Percentiles rank a stretch among this genome's conserved stretches.
These are phyloP conservation scores for Suillus spraguei DNA, from an alignment of 768 basidiomycete genomes.

Conservation along the genomic window DNA sequence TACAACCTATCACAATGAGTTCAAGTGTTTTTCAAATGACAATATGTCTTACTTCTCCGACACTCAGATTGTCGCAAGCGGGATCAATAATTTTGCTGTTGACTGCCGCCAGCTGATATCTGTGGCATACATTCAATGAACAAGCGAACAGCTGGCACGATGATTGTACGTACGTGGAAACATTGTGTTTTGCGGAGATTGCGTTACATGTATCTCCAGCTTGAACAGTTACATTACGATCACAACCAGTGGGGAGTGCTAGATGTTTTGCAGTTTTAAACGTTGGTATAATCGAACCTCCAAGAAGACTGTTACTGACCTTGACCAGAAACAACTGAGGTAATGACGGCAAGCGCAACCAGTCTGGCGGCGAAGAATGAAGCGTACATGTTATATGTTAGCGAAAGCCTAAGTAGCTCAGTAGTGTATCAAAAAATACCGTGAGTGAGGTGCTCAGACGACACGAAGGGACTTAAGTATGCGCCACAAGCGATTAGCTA, in stretches of 20 bases:
- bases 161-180: constrained; percentile 45
- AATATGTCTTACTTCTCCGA: constrained; percentile 43
- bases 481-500: no score
- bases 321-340: constrained; percentile 13
- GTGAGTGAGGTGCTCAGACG: no score
- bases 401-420: no score
- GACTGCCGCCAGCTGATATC: constrained; percentile 60
- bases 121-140: constrained; percentile 38
- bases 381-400: constrained; percentile 19
- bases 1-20: constrained; percentile 33
- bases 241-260: constrained; percentile 37
- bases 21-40: not conserved
- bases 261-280: not conserved
- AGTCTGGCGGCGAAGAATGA: constrained; percentile 21
- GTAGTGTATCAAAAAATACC: no score
- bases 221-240: constrained; percentile 52
- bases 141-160: not conserved
- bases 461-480: no score
- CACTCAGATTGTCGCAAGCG: constrained; percentile 56
- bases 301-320: constrained; percentile 18
- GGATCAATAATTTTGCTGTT: constrained; percentile 51
- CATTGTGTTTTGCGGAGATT: constrained; percentile 50
- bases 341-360: constrained; percentile 9
- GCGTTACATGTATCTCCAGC: constrained; percentile 56
- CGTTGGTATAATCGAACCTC: constrained; percentile 1